These are phyloP conservation scores for Mycena belliarum DNA, from an alignment of 768 basidiomycete genomes.

Conservation along the genomic window DNA sequence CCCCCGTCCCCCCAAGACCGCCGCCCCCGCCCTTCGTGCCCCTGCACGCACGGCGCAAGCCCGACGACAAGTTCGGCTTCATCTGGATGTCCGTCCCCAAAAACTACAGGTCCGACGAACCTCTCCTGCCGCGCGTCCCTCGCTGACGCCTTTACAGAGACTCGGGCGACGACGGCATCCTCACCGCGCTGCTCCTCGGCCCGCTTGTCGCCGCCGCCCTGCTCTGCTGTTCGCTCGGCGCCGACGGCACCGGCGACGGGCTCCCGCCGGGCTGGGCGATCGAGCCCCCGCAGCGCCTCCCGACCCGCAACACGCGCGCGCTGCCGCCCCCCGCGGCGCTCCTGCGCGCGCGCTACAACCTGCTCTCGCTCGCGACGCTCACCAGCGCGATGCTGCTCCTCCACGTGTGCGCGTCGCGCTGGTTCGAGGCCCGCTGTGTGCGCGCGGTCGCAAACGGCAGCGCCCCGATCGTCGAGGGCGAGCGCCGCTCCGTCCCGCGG, in stretches of 20 bases:
- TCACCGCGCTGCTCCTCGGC: conserved; percentile 81
- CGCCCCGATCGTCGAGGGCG: conserved; percentile 44
- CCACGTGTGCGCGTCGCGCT: conserved; percentile 79
- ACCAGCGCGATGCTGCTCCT: conserved; percentile 78
- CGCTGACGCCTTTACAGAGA: conserved; percentile 47
- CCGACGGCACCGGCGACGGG: conserved; percentile 22
- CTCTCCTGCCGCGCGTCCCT: conserved; percentile 16
- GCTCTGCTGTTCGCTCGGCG: conserved; percentile 46
- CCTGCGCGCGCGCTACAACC: conserved; percentile 67
- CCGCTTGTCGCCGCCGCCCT: conserved; percentile 78
- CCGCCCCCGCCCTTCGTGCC: not conserved
- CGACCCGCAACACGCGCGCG: conserved; percentile 33
- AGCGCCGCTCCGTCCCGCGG: conserved; percentile 75
- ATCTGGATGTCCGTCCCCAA: conserved; percentile 92
- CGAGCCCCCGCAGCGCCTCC: conserved; percentile 65
- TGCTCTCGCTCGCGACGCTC: conserved; percentile 78
- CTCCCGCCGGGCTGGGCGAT: conserved; percentile 75
- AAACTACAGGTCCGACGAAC: conserved; percentile 79
- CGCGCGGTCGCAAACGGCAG: not conserved
- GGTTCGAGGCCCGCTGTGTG: conserved; percentile 56
- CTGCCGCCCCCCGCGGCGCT: conserved; percentile 54
- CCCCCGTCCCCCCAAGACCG: conserved; percentile 8
- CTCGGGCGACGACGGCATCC: conserved; percentile 81
- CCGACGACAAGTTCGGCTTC: conserved; percentile 58
- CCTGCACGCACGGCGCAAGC: conserved; percentile 15